Evolutionary conservation across 768 basidiomycete genomes (phyloP).

Genomic region (Hygrocybe punicea): DNA sequence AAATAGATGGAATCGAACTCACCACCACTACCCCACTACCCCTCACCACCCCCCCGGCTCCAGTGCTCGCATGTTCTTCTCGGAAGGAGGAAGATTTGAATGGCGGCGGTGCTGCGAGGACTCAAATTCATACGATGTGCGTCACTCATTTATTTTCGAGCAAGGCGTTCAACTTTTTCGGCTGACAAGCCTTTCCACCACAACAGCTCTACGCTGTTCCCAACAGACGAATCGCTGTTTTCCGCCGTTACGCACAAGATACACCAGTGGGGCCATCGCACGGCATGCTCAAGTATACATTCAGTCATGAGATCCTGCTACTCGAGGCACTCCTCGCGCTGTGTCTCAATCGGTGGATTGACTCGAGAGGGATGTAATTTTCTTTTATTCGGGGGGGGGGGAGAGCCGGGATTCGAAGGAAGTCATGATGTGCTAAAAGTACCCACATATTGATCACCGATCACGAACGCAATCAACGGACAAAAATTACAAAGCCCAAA

Average conservation of each 20-base stretch:
- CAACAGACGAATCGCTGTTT: constrained; percentile 53
- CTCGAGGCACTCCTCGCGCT: constrained; percentile 63
- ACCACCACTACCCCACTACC: constrained; percentile 11
- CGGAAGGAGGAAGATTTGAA: constrained; percentile 58
- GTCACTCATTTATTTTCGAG: constrained; percentile 23
- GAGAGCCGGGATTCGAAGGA: not conserved
- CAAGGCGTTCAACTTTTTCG: no score
- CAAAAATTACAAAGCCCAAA: not conserved
- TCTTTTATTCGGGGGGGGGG: no score
- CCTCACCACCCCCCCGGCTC: constrained; percentile 10
- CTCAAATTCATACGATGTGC: constrained; percentile 59
- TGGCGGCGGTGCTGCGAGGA: constrained; percentile 56
- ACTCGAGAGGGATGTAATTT: constrained; percentile 52
- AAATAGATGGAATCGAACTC: not conserved
- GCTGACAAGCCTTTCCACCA: no score
- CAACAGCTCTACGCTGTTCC: constrained; percentile 48
- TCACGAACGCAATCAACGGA: not conserved
- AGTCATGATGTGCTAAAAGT: constrained; percentile 7
- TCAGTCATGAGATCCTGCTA: constrained; percentile 57
- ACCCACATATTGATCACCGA: not conserved
- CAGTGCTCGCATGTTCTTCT: constrained; percentile 60
- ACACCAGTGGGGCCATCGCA: constrained; percentile 64
- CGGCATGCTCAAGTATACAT: constrained; percentile 61
- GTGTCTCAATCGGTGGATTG: constrained; percentile 73
- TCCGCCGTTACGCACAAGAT: constrained; percentile 49